phyloP scores from a whole-genome alignment of 768 basidiomycete genomes.

The Tricholoma hemisulphureum region DNA sequence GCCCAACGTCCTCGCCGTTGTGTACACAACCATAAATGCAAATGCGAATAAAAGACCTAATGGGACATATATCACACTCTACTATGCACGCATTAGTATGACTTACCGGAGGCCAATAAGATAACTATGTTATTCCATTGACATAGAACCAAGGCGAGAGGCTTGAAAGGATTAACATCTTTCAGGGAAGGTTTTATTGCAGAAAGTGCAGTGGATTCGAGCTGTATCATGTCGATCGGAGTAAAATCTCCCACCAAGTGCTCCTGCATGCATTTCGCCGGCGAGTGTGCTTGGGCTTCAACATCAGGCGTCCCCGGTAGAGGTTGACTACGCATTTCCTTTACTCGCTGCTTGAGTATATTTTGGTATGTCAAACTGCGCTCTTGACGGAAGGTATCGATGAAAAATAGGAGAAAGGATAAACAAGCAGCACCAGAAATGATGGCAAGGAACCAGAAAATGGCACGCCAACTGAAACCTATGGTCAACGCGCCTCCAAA shows the following conservation, averaged over 20 bases:
- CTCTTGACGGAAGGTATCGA: slow-evolving; percentile 80
- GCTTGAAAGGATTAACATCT: slow-evolving; percentile 75
- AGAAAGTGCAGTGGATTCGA: slow-evolving; percentile 12
- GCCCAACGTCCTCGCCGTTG: slow-evolving; percentile 67
- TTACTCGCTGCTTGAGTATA: slow-evolving; percentile 48
- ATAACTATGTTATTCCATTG: slow-evolving; percentile 67
- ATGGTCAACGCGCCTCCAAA: slow-evolving; percentile 68
- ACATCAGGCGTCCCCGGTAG: background rate
- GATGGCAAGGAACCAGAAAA: slow-evolving; percentile 80
- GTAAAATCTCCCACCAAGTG: slow-evolving; percentile 12
- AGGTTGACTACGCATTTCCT: slow-evolving; percentile 18
- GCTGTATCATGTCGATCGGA: slow-evolving; percentile 15
- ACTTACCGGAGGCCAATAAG: slow-evolving; percentile 65
- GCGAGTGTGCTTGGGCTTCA: background rate
- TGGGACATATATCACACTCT: background rate
- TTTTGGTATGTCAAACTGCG: slow-evolving; percentile 79
- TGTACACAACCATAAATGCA: slow-evolving; percentile 70
- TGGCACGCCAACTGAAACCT: slow-evolving; percentile 72
- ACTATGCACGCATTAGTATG: too few species aligned
- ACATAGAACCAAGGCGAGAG: slow-evolving; percentile 55
- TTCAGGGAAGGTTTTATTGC: slow-evolving; percentile 53
- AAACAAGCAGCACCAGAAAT: slow-evolving; percentile 54
- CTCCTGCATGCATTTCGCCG: background rate
- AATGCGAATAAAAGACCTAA: slow-evolving; percentile 71
- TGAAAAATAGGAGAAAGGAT: slow-evolving; percentile 65